Conservation (phyloP, 495 filamentous ascomycete genomes). For the Aspergillus campestris region DNA sequence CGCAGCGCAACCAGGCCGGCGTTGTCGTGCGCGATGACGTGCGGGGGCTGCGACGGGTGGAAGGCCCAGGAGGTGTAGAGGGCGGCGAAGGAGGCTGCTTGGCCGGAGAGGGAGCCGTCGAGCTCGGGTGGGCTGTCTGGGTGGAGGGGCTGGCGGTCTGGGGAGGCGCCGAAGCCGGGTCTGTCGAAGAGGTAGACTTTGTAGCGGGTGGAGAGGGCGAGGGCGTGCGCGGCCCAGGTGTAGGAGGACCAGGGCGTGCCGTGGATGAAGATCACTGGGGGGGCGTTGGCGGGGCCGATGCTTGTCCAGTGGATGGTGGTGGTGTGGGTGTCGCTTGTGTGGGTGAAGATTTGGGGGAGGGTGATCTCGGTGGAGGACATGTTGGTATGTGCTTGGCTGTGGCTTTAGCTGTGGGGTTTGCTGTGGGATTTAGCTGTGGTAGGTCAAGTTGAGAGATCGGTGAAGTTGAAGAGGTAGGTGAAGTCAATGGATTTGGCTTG, state of each 20-base stretch:
- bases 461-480: not conserved
- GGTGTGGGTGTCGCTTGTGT: conserved; percentile 11
- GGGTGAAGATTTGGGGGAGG: conserved; percentile 18
- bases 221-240: conserved; percentile 23
- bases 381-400: no score
- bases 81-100: conserved; percentile 22
- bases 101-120: conserved; percentile 17
- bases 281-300: conserved; percentile 10
- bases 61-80: conserved; percentile 19
- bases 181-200: conserved; percentile 33
- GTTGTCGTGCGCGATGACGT: conserved; percentile 29
- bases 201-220: conserved; percentile 15
- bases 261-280: conserved; percentile 26
- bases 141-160: conserved; percentile 8
- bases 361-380: not conserved
- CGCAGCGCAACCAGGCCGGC: conserved; percentile 23
- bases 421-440: no score
- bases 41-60: conserved; percentile 8
- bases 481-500: no score
- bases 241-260: conserved; percentile 30
- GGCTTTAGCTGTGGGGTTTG: no score
- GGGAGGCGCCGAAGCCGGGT: conserved; percentile 24
- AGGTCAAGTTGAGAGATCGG: not conserved
- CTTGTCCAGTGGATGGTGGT: conserved; percentile 20
- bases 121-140: conserved; percentile 9